These are phyloP conservation scores for Pezicula rhizophila DNA, from an alignment of 2,329 filamentous ascomycete species.

Conservation along the genomic window DNA sequence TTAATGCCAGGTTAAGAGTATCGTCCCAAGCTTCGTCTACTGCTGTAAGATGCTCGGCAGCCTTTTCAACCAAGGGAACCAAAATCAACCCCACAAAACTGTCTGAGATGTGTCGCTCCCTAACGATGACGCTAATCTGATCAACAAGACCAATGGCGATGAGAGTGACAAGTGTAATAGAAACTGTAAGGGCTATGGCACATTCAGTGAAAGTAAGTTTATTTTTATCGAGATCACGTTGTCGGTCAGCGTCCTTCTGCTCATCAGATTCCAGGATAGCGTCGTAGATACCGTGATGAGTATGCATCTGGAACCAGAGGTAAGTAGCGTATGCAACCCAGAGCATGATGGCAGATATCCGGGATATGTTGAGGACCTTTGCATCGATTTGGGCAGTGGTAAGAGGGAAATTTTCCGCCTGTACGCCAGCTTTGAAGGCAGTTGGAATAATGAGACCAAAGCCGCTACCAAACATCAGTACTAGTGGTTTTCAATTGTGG, in stretches of 20 bases:
- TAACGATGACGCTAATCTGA: slow-evolving; percentile 60
- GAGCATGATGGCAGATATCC: slow-evolving; percentile 64
- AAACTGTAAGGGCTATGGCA: slow-evolving; percentile 55
- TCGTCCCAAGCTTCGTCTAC: slow-evolving; percentile 81
- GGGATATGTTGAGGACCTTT: slow-evolving; percentile 60
- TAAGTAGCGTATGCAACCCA: slow-evolving; percentile 63
- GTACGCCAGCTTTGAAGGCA: slow-evolving; percentile 44
- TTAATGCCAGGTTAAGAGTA: slow-evolving; percentile 48
- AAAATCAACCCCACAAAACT: slow-evolving; percentile 68
- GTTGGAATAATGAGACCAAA: slow-evolving; percentile 38
- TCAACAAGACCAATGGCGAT: slow-evolving; percentile 69
- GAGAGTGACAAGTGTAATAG: slow-evolving; percentile 64
- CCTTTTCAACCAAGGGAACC: slow-evolving; percentile 77
- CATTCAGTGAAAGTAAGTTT: slow-evolving; percentile 74
- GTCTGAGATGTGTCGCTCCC: slow-evolving; percentile 44
- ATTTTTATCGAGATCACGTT: slow-evolving; percentile 51
- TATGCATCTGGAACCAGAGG: slow-evolving; percentile 68
- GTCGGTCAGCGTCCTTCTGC: slow-evolving; percentile 55
- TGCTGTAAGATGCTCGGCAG: slow-evolving; percentile 77
- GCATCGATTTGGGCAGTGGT: slow-evolving; percentile 36
- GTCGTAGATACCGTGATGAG: slow-evolving; percentile 72
- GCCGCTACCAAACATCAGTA: slow-evolving; percentile 29
- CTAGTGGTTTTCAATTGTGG: background rate
- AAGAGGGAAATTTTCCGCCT: slow-evolving; percentile 23
- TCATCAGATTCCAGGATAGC: slow-evolving; percentile 69